Evolutionary conservation across 2,329 filamentous ascomycete genomes (phyloP), one percentile per base, ranked within the genome.

Genomic region (Endoconidiophora polonica): DNA sequence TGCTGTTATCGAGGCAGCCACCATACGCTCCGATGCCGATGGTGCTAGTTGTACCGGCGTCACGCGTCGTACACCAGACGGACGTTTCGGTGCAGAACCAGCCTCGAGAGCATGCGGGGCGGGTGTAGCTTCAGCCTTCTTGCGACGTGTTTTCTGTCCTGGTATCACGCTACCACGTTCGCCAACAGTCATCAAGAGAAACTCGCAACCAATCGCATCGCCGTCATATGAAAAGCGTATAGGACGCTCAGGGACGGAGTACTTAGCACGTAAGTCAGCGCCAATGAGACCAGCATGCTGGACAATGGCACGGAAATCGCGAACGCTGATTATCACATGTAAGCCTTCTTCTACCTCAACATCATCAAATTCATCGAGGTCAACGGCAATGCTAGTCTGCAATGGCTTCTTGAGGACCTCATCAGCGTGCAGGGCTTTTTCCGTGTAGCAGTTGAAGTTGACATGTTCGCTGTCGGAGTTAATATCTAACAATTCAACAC

Each of bases 151-250:
- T 58, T 68, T 73, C 53, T 70, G 70, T 9, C 61, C 62, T 4
- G 68, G 62, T 10, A n/a, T n/a, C 38, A 39, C 24, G 5, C 39
- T 33, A 43, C 69, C 68, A 52, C 71, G 69, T 56, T 86, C 82
- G 12, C 83, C 84, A 6, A 83, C 77, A 1, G 84, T 90, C 83
- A 87, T 88, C 54, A 90, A 72, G 41, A 86, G 81, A 57, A 87
- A 88, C 56, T 88, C 81, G 62, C 79, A 85, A 37, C 75, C 65
- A 29, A 88, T 69, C 33, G 79, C 82, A 52, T 81, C 78, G 40
- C 74, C 72, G 22, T 73, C 70, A 58, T 90, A 90, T 42, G 71
- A 76, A 53, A 90, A 72, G 58, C 86, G 81, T 59, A 90, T 73
- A 1, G 84, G 84, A 14, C 76, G 74, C 14, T 76, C 76, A 3